A percentile compares a stretch with the other conserved stretches of the same genome.
Evolutionary conservation across 169 alveolate species (phyloP).

Genomic region (Plasmodium ovale): DNA sequence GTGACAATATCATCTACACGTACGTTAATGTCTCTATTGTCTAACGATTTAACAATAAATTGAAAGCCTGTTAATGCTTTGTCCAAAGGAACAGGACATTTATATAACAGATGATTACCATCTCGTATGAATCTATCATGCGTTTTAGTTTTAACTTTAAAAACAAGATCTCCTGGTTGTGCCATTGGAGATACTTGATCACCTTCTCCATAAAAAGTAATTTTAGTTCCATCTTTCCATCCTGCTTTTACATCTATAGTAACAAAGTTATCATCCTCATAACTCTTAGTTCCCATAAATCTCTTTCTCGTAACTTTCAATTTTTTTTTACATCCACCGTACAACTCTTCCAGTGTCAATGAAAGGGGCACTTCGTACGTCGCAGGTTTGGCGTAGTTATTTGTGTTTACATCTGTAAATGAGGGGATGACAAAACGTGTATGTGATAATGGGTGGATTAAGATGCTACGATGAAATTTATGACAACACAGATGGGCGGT

Average conservation of each 20-base stretch:
- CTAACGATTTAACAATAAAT: conserved; percentile 88
- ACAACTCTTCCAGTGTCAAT: conserved; percentile 86
- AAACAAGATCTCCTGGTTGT: conserved; percentile 89
- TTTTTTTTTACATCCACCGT: conserved; percentile 86
- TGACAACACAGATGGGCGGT: too few species aligned
- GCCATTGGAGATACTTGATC: conserved; percentile 88
- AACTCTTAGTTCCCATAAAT: conserved; percentile 81
- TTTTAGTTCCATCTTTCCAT: conserved; percentile 91
- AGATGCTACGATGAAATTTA: too few species aligned
- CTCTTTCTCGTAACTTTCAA: conserved; percentile 89
- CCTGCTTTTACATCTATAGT: conserved; percentile 91
- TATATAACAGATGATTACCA: conserved; percentile 86
- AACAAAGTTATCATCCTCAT: conserved; percentile 88
- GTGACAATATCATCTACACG: conserved; percentile 88
- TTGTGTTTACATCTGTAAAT: conserved; percentile 39
- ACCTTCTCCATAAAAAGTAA: conserved; percentile 90
- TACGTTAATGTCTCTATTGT: conserved; percentile 87
- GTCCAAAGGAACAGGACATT: conserved; percentile 88
- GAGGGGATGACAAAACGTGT: too few species aligned
- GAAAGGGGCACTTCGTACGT: conserved; percentile 88
- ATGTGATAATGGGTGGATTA: too few species aligned
- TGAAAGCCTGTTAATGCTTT: conserved; percentile 91
- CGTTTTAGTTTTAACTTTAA: conserved; percentile 85
- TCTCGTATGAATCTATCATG: conserved; percentile 87
- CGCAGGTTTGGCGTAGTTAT: conserved; percentile 77